phyloP scores from a whole-genome alignment of 2,329 filamentous ascomycete species.

The Podosphaera xanthii region DNA sequence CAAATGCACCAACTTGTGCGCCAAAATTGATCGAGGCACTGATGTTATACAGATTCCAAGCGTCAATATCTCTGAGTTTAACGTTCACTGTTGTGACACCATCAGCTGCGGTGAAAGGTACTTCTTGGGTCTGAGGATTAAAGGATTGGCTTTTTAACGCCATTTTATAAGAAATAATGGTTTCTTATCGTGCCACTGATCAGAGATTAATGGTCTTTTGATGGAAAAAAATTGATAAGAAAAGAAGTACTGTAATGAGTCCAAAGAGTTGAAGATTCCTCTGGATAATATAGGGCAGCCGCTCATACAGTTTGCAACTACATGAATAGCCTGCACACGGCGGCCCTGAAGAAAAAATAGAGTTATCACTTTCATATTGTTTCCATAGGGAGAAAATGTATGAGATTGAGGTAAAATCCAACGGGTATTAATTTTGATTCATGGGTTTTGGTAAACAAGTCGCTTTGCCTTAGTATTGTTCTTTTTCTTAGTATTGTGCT shows the following conservation, averaged over 20 bases:
- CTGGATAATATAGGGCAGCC: not conserved
- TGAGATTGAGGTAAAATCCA: not conserved
- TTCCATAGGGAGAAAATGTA: not conserved
- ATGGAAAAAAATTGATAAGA: not conserved
- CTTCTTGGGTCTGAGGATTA: constrained; percentile 27
- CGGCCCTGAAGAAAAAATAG: not conserved
- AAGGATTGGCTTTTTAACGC: constrained; percentile 15
- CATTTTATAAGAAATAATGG: constrained; percentile 3
- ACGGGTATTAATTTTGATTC: not conserved
- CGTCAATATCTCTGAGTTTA: constrained; percentile 22
- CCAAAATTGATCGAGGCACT: constrained; percentile 32
- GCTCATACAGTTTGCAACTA: not conserved
- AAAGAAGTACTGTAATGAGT: not conserved
- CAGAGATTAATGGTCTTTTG: not conserved
- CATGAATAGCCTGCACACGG: not conserved
- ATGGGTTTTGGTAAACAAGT: not conserved
- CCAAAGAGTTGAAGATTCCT: not conserved
- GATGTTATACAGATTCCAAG: constrained; percentile 23
- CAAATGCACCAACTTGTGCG: constrained; percentile 34
- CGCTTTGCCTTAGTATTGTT: not conserved
- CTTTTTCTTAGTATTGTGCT: not conserved
- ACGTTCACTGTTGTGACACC: constrained; percentile 20
- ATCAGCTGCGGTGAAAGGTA: constrained; percentile 24
- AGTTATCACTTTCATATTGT: not conserved
- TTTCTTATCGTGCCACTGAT: not conserved